Conservation (phyloP, 2,329 filamentous ascomycete species). For the Lecanicillium sp. region DNA sequence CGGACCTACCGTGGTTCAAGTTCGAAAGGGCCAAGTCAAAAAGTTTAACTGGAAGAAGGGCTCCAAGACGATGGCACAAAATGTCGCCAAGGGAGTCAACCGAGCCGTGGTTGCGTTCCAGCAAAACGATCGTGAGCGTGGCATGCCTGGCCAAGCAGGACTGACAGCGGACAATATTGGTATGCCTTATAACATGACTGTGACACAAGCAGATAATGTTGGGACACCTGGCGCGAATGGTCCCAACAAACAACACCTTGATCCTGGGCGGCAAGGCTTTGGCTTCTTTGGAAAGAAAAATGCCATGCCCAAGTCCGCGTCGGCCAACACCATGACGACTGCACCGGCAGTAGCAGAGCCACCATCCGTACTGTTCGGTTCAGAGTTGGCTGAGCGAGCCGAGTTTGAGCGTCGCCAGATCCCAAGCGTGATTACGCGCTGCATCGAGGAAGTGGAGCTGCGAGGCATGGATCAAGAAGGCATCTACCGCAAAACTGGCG, state of each 20-base stretch:
- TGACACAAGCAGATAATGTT: constrained; percentile 40
- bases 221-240: constrained; percentile 12
- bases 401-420: constrained; percentile 86
- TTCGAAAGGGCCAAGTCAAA: constrained; percentile 86
- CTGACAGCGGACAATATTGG: constrained; percentile 57
- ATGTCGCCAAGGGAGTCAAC: constrained; percentile 88
- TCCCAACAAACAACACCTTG: constrained; percentile 17
- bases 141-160: constrained; percentile 38
- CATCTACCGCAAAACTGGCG: constrained; percentile 95
- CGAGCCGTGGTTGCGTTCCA: constrained; percentile 74
- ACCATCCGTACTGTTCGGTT: constrained; percentile 68
- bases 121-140: constrained; percentile 48
- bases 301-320: constrained; percentile 42
- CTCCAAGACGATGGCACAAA: constrained; percentile 86
- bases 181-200: constrained; percentile 62
- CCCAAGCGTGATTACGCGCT: constrained; percentile 82
- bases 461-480: constrained; percentile 96
- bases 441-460: constrained; percentile 92
- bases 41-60: constrained; percentile 99
- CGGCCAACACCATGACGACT: constrained; percentile 30
- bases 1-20: constrained; percentile 89
- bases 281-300: constrained; percentile 61
- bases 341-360: constrained; percentile 38
- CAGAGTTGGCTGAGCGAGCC: constrained; percentile 75
- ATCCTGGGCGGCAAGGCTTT: constrained; percentile 49